Percentiles rank a stretch among this genome's conserved stretches.
These are phyloP conservation scores for Penicillium ucsense DNA, from an alignment of 495 filamentous ascomycete species.

Conservation along the genomic window DNA sequence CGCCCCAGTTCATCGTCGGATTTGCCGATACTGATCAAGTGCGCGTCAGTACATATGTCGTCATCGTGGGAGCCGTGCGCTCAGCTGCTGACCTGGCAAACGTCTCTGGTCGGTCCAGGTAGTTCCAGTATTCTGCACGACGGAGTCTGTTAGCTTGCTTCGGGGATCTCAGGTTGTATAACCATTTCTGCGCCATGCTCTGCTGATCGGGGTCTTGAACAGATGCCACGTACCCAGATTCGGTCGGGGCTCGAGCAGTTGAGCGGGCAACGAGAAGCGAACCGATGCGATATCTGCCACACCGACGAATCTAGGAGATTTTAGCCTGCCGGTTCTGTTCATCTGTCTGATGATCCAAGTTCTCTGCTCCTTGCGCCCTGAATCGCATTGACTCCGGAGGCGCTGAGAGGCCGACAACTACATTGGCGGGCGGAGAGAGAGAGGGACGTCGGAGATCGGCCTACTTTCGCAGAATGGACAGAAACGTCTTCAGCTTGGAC, in stretches of 20 bases:
- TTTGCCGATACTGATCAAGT: constrained; percentile 67
- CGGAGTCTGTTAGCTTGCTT: constrained; percentile 6
- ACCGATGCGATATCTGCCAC: constrained; percentile 92
- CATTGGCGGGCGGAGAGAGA: background rate
- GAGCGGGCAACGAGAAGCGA: constrained; percentile 89
- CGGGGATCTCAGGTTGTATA: background rate
- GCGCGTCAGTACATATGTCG: constrained; percentile 28
- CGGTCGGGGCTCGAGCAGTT: constrained; percentile 88
- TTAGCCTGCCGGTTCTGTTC: too few species aligned
- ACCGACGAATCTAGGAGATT: constrained; percentile 64
- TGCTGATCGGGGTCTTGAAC: background rate
- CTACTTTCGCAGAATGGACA: constrained; percentile 74
- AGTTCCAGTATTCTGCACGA: constrained; percentile 87
- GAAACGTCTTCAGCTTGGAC: constrained; percentile 74
- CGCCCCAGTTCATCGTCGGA: constrained; percentile 84
- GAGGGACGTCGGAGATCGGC: constrained; percentile 12
- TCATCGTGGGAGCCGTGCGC: constrained; percentile 8
- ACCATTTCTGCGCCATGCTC: background rate
- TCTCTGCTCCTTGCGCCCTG: too few species aligned
- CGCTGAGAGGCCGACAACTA: too few species aligned
- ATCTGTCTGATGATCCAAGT: too few species aligned
- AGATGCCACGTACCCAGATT: constrained; percentile 57
- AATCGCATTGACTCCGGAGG: too few species aligned
- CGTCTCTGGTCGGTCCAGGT: constrained; percentile 88
- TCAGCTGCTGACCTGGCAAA: constrained; percentile 59